Evolutionary conservation across 805 yeast genomes (phyloP), one percentile per base, ranked within the genome.

Genomic region (Kockiozyma suomiensis): DNA sequence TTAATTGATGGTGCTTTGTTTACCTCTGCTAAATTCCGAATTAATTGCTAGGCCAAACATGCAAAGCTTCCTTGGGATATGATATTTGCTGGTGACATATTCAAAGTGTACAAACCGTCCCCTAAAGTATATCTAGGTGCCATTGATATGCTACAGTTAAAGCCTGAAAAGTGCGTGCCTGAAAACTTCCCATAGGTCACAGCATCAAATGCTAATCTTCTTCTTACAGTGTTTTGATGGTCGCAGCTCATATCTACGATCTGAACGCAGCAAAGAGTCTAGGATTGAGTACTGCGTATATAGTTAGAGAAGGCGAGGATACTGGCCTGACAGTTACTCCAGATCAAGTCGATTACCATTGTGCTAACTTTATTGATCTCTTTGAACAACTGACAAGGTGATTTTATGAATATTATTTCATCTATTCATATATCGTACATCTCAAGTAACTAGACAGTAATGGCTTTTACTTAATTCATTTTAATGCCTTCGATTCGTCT

Each of bases 201-300:
- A n/a, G 30, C 38, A 1, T 19, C 7, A 12, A 13, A 7, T 2
- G 4, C 33, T 56, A 41, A 57, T 30, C n/a, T 15, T 33, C 21
- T 6, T n/a, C 12, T 6, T 8, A 15, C 15, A 58, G 65, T 17
- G 43, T 62, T 19, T 13, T 55, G 30, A 61, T 62, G 65, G 66
- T 62, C 15, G 66, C 66, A 4, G 66, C 66, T 6, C 66, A 62
- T 52, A 47, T 52, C 12, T 62, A 62, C 48, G 66, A 62, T 30
- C 64, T 61, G 37, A 43, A 51, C 13, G 66, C 66, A 12, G 66
- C 66, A 1, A 47, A 53, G 33, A 23, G 25, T 13, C 37, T 46
- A 13, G 66, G 66, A 3, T 19, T 62, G 25, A 41, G 52, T 3
- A 62, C 66, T 6, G 66, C 65, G 15, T 62, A 62, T 32, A 41